These are phyloP conservation scores for Angomonas desouzai DNA, from an alignment of 208 protist species.

Conservation along the genomic window DNA sequence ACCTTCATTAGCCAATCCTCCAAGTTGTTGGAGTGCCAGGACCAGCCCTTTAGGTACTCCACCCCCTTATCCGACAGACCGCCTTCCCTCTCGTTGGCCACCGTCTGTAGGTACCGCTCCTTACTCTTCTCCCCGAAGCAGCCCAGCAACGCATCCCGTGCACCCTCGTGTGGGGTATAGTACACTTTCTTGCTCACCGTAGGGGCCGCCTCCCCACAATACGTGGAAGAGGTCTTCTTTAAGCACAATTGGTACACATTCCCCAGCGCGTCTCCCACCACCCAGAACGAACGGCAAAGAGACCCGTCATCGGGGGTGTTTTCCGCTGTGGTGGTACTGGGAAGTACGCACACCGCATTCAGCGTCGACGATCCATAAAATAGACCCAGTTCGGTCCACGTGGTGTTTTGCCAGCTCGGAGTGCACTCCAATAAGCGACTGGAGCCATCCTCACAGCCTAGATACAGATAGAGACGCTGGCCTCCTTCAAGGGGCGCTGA, in stretches of 20 bases:
- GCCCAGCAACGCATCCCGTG: neutral
- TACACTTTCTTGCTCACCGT: neutral
- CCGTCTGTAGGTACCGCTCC: neutral
- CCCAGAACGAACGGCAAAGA: constrained; percentile 23
- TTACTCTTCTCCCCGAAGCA: neutral
- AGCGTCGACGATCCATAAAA: constrained; percentile 31
- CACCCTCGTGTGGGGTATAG: neutral
- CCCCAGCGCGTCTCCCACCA: constrained; percentile 64
- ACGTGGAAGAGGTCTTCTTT: constrained; percentile 10
- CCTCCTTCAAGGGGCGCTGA: neutral
- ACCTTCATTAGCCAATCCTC: neutral
- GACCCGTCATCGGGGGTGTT: neutral
- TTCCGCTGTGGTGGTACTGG: neutral
- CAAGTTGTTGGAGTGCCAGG: neutral
- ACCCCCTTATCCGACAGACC: neutral
- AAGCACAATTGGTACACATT: constrained; percentile 73
- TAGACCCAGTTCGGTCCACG: constrained; percentile 15
- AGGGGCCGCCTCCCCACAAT: neutral
- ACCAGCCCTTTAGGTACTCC: neutral
- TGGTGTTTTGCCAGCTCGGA: neutral
- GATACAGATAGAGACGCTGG: constrained; percentile 16
- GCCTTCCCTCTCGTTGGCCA: neutral
- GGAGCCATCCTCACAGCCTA: constrained; percentile 29
- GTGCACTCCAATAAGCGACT: constrained; percentile 17
- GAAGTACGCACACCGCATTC: constrained; percentile 11